Percentiles rank a stretch among this genome's conserved stretches.
Conservation (phyloP, 2,329 filamentous ascomycete genomes). For the Venturia carpophila region DNA sequence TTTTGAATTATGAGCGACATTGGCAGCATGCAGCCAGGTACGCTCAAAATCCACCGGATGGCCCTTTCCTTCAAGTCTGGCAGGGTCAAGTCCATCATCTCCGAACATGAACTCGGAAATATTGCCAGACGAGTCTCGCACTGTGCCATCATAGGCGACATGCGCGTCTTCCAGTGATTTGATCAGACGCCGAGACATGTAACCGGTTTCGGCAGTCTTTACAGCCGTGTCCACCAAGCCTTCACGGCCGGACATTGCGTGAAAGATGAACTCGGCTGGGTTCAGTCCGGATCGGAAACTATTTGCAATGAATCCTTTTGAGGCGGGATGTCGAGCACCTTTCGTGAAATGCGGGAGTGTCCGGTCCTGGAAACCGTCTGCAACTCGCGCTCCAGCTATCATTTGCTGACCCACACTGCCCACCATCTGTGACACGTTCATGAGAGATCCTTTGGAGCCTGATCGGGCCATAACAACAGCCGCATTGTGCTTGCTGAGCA, state of each 20-base stretch:
- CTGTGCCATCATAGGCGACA: conserved; percentile 87
- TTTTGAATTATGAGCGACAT: background rate
- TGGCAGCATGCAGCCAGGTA: conserved; percentile 64
- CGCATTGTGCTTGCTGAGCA: conserved; percentile 83
- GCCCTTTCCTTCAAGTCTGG: conserved; percentile 94
- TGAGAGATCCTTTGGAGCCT: conserved; percentile 91
- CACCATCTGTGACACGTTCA: conserved; percentile 99
- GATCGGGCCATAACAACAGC: conserved; percentile 96
- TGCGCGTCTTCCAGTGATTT: conserved; percentile 95
- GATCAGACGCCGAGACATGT: conserved; percentile 98
- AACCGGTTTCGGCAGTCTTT: conserved; percentile 97
- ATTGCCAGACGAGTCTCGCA: conserved; percentile 78
- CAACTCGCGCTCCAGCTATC: conserved; percentile 85
- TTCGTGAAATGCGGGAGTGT: conserved; percentile 94
- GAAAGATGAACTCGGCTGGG: conserved; percentile 92
- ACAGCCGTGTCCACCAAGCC: conserved; percentile 97
- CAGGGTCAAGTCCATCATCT: conserved; percentile 88
- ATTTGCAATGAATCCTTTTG: conserved; percentile 94
- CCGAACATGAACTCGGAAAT: conserved; percentile 98
- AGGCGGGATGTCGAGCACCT: conserved; percentile 80
- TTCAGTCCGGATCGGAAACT: conserved; percentile 91
- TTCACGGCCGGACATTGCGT: conserved; percentile 97
- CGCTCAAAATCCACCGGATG: conserved; percentile 87
- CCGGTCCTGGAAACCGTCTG: conserved; percentile 92
- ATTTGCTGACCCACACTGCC: conserved; percentile 96